Evolutionary conservation across 129 eudicot genomes (phyloP).

Genomic region (Oenanthe sinensis): DNA sequence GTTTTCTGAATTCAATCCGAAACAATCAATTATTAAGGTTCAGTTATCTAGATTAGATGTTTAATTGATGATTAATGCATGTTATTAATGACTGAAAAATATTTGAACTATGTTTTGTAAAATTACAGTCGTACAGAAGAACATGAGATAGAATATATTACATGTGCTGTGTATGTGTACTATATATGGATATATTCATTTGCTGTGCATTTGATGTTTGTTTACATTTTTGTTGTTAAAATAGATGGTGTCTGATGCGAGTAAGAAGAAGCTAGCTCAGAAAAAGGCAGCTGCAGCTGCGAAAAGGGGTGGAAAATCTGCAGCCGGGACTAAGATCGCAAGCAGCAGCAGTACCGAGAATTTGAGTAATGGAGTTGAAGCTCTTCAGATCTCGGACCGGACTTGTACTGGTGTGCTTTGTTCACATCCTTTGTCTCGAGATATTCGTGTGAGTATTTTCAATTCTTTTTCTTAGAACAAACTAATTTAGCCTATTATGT

Average conservation of each 20-base stretch:
- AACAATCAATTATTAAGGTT: too few relatives aligned
- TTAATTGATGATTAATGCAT: too few relatives aligned
- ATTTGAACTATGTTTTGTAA: too few relatives aligned
- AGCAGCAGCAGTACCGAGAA: slow-evolving; percentile 41
- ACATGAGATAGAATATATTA: too few relatives aligned
- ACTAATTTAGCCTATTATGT: background rate
- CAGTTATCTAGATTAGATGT: too few relatives aligned
- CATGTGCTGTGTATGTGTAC: background rate
- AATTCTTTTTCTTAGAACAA: background rate
- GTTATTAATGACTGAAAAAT: too few relatives aligned
- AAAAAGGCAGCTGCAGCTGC: slow-evolving; percentile 98
- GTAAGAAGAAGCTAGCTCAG: slow-evolving; percentile 93
- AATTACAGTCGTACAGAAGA: too few relatives aligned
- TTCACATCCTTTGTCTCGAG: slow-evolving; percentile 90
- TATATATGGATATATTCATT: background rate
- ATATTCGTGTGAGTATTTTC: slow-evolving; percentile 52
- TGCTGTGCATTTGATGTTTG: background rate
- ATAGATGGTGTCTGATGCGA: slow-evolving; percentile 92
- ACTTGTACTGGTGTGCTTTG: slow-evolving; percentile 89
- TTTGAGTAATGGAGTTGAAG: slow-evolving; percentile 47
- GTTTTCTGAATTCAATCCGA: too few relatives aligned
- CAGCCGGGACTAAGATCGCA: slow-evolving; percentile 40
- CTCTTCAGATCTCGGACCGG: slow-evolving; percentile 70
- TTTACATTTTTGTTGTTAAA: background rate
- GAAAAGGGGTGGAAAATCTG: slow-evolving; percentile 67